Conservation (phyloP, 1,139 yeast genomes). For the Nakaseomyces sp. region DNA sequence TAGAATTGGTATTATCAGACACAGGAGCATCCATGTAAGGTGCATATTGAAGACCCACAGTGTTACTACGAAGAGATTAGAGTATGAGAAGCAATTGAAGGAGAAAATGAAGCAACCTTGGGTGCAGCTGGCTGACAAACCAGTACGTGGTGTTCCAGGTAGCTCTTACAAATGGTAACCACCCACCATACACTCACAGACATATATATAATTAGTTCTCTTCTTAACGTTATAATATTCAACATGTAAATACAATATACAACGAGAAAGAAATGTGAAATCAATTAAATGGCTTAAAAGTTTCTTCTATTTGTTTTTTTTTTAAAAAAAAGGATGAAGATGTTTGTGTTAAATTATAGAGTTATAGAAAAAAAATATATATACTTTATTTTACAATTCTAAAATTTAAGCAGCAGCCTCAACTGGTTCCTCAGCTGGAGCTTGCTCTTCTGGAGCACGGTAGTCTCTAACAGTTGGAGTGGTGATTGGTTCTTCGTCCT, state of each 20-base stretch:
- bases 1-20: slow-evolving; percentile 68
- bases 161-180: slow-evolving; percentile 45
- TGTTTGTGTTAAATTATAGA: background rate
- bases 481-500: slow-evolving; percentile 85
- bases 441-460: slow-evolving; percentile 41
- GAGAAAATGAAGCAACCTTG: slow-evolving; percentile 41
- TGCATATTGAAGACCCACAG: slow-evolving; percentile 61
- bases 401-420: slow-evolving; percentile 18
- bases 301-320: too few species aligned
- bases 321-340: slow-evolving; percentile 1
- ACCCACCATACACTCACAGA: background rate
- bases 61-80: slow-evolving; percentile 48
- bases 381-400: slow-evolving; percentile 20
- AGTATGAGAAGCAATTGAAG: slow-evolving; percentile 47
- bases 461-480: slow-evolving; percentile 80
- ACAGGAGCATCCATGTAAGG: slow-evolving; percentile 72
- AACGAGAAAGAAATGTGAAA: too few species aligned
- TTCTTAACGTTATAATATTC: background rate
- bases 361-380: background rate
- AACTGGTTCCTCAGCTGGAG: slow-evolving; percentile 27
- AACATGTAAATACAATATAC: background rate
- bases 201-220: background rate
- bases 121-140: slow-evolving; percentile 36
- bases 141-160: slow-evolving; percentile 38
- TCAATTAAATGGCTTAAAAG: too few species aligned